Conservation (phyloP, 805 yeast species). For the Suhomyces sp. region DNA sequence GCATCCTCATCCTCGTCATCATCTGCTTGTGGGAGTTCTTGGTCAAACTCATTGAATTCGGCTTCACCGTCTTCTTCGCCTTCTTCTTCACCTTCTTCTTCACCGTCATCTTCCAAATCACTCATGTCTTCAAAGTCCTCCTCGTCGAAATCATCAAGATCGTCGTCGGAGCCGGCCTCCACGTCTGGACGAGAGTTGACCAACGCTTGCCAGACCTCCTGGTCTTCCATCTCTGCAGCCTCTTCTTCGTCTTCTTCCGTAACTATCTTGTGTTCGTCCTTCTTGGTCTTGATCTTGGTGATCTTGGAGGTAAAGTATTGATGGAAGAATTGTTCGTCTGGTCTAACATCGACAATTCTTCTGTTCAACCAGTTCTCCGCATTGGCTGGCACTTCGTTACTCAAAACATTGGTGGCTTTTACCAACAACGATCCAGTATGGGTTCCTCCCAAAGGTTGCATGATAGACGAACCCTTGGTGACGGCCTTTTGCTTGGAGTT, state of each 20-base stretch:
- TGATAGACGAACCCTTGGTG: constrained; percentile 85
- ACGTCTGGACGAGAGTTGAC: constrained; percentile 73
- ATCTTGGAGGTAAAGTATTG: constrained; percentile 75
- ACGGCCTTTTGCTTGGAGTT: constrained; percentile 77
- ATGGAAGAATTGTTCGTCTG: constrained; percentile 86
- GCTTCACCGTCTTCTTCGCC: constrained; percentile 27
- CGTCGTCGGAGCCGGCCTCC: constrained; percentile 44
- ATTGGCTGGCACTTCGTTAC: constrained; percentile 67
- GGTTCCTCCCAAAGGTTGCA: constrained; percentile 95
- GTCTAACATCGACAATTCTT: constrained; percentile 64
- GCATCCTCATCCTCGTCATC: constrained; percentile 16
- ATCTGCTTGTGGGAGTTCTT: constrained; percentile 16
- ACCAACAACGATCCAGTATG: constrained; percentile 70
- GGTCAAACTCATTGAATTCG: constrained; percentile 22
- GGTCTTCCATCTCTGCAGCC: constrained; percentile 56
- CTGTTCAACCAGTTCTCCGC: constrained; percentile 79
- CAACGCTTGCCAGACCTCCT: constrained; percentile 78
- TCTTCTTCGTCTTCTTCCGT: constrained; percentile 33
- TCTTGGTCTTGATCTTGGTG: constrained; percentile 27
- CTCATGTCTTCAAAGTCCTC: constrained; percentile 41
- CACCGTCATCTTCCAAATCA: constrained; percentile 39
- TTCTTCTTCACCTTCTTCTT: constrained; percentile 22
- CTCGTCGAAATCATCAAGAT: constrained; percentile 42
- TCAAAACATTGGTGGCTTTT: constrained; percentile 50
- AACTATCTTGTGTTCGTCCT: constrained; percentile 25